These are phyloP conservation scores for Phaeolepiota aurea DNA, from an alignment of 768 basidiomycete species.

Conservation along the genomic window DNA sequence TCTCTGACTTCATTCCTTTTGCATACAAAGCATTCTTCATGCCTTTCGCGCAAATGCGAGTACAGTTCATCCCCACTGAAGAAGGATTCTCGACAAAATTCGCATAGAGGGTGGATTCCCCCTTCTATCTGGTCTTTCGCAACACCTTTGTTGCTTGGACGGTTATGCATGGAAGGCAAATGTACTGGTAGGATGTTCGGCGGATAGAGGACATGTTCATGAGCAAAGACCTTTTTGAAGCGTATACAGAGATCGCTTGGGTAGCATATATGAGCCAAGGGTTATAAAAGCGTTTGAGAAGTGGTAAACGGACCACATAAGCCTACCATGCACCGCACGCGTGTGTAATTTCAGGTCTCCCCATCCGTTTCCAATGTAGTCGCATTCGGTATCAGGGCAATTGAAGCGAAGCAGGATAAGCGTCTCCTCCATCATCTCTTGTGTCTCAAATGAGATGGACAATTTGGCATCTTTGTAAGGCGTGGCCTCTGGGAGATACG, in stretches of 20 bases:
- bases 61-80: slow-evolving; percentile 93
- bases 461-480: slow-evolving; percentile 67
- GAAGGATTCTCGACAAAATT: slow-evolving; percentile 90
- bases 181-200: slow-evolving; percentile 54
- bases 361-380: slow-evolving; percentile 84
- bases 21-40: slow-evolving; percentile 97
- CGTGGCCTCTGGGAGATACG: slow-evolving; percentile 46
- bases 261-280: background rate
- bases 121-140: slow-evolving; percentile 57
- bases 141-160: slow-evolving; percentile 23
- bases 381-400: slow-evolving; percentile 81
- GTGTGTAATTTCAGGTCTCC: slow-evolving; percentile 82
- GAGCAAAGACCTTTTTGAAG: slow-evolving; percentile 89
- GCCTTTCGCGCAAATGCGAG: slow-evolving; percentile 83
- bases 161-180: slow-evolving; percentile 59
- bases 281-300: background rate
- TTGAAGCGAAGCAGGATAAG: slow-evolving; percentile 89
- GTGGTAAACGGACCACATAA: slow-evolving; percentile 70
- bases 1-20: slow-evolving; percentile 72
- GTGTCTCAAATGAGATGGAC: slow-evolving; percentile 78
- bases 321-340: slow-evolving; percentile 61
- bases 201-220: slow-evolving; percentile 86
- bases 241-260: slow-evolving; percentile 79
- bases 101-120: slow-evolving; percentile 71
- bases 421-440: slow-evolving; percentile 93